These are phyloP conservation scores for Podaxis sp. DNA, from an alignment of 768 basidiomycete genomes.

Conservation along the genomic window DNA sequence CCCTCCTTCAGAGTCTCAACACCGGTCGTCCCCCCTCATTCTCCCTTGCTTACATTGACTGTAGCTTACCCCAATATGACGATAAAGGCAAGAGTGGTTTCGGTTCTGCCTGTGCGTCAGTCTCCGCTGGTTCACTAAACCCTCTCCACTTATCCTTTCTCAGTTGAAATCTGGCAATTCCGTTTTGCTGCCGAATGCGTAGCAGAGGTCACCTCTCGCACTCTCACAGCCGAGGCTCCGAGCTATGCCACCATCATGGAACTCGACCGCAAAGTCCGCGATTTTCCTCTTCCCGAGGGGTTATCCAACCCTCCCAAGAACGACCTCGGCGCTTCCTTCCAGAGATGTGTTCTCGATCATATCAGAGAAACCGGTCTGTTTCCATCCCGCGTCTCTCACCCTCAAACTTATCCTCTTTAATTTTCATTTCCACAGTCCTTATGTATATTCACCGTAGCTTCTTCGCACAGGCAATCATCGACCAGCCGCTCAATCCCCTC, in stretches of 20 bases:
- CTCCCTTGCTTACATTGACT: conserved; percentile 63
- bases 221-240: conserved; percentile 60
- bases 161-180: conserved; percentile 59
- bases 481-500: conserved; percentile 61
- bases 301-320: conserved; percentile 27
- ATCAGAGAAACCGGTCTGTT: conserved; percentile 40
- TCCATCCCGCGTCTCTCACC: background rate
- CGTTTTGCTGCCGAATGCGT: conserved; percentile 65
- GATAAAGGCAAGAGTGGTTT: conserved; percentile 23
- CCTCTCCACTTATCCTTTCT: background rate
- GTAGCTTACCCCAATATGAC: conserved; percentile 47
- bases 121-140: background rate
- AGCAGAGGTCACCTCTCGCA: conserved; percentile 56
- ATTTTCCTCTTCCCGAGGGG: conserved; percentile 52
- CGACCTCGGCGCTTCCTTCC: conserved; percentile 36
- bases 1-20: conserved; percentile 48
- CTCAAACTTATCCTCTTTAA: background rate
- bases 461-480: conserved; percentile 69
- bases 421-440: conserved; percentile 33
- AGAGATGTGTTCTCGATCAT: conserved; percentile 44
- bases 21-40: conserved; percentile 72
- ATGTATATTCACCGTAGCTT: conserved; percentile 64
- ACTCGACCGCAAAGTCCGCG: conserved; percentile 62
- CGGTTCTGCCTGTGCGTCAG: conserved; percentile 27
- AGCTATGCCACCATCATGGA: conserved; percentile 63